Evolutionary conservation across 1,139 yeast species (phyloP), one percentile per base, ranked within the genome.

Genomic region (Debaryomyces robertsiae): DNA sequence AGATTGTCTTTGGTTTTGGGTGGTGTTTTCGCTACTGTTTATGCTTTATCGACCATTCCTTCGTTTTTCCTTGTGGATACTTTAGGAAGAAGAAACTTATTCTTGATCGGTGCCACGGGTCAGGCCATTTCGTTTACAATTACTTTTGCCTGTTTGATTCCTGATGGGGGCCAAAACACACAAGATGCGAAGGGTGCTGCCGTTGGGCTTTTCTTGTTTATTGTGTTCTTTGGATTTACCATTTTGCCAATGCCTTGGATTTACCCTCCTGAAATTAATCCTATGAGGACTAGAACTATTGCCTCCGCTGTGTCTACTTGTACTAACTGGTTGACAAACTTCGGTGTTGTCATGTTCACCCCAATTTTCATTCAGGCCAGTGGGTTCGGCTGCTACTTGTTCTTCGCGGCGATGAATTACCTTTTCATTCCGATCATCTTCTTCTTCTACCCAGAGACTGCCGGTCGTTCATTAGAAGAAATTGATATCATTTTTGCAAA

Each of bases 51-150:
- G 41, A 77, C 87, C 25, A 67, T 78, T 51, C 82, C 83, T 32
- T 77, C 84, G 2, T 77, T 76, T 60, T 78, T 77, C 63, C 57
- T 79, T 54, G 68, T 82, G 55, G 90, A 84, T 54, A 68, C 73
- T 39, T 59, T 82, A 32, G 81, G 81, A 52, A 83, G 86, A 57
- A 80, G 93, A 72, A 78, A 68, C 47, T 63, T 73, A 55, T 65
- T 73, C 58, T 63, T 73, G 49, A 57, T 60, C 45, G 79, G 79
- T 50, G 75, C 78, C 32, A 32, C 58, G 43, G 77, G 77, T 46
- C 75, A 69, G 54, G 73, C 64, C 47, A 34, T 58, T 45, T 55
- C 74, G 10, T 66, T 67, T 55, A 53, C 63, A 17, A 58, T 68
- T 40, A 59, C 73, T 11, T 67, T 68, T 47, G 74, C 63, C 29